These are phyloP conservation scores for Miscanthus sacchariflorus DNA, from an alignment of 202 grass and related monocot species.

Conservation along the genomic window DNA sequence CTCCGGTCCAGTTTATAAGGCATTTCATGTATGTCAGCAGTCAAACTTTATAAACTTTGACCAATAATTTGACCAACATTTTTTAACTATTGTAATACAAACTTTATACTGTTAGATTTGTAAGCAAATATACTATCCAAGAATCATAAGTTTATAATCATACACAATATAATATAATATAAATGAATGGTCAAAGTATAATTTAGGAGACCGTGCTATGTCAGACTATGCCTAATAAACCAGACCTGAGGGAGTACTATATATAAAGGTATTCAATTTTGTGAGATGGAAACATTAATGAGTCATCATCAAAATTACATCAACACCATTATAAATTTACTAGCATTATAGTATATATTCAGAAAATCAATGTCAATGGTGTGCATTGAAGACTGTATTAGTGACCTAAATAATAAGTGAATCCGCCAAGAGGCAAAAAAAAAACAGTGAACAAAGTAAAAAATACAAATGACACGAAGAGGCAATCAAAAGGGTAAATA, in stretches of 20 bases:
- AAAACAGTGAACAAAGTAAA: neutral
- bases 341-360: constrained; percentile 1
- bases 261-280: neutral
- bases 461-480: constrained; percentile 23
- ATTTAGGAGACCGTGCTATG: neutral
- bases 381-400: neutral
- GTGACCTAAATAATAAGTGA: neutral
- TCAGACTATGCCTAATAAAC: neutral
- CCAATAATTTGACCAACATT: too few relatives aligned
- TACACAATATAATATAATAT: too few relatives aligned
- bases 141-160: too few relatives aligned
- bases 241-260: neutral
- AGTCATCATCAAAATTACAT: neutral
- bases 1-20: too few relatives aligned
- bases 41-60: too few relatives aligned
- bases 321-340: neutral
- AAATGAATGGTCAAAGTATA: too few relatives aligned
- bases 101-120: too few relatives aligned
- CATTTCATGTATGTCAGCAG: too few relatives aligned
- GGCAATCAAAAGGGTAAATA: neutral
- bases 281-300: neutral
- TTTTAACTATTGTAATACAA: too few relatives aligned
- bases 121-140: too few relatives aligned
- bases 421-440: neutral
- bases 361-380: neutral